phyloP scores from a whole-genome alignment of 768 basidiomycete species.

The Tricholoma sp. region DNA sequence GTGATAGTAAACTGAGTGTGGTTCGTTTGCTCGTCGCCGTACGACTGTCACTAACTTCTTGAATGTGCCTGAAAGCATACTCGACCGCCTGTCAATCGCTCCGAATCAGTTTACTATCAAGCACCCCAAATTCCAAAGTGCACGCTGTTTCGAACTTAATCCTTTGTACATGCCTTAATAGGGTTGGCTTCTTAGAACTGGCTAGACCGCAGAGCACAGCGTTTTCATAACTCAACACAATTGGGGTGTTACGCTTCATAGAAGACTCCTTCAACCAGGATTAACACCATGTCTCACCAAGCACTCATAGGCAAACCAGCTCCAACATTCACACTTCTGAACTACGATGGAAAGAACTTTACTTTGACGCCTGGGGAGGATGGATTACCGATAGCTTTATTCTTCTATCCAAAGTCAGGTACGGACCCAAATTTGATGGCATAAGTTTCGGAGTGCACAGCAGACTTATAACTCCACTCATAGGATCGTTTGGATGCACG shows the following conservation, averaged over 20 bases:
- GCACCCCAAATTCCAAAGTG: neutral
- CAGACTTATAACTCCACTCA: neutral
- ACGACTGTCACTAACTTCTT: too few species aligned
- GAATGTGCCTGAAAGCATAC: neutral
- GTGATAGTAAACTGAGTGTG: neutral
- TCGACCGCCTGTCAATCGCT: neutral
- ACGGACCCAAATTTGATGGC: conserved; percentile 8
- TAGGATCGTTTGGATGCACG: conserved; percentile 75
- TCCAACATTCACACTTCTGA: conserved; percentile 59
- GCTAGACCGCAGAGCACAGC: neutral
- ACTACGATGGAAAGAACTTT: conserved; percentile 57
- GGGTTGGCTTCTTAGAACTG: neutral
- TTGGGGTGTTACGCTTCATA: neutral
- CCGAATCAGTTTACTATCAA: neutral
- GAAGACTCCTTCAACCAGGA: neutral
- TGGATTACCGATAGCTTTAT: conserved; percentile 60
- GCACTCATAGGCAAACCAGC: conserved; percentile 59
- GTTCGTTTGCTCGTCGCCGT: neutral
- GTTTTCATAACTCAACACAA: neutral
- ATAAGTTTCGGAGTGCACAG: neutral
- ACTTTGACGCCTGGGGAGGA: conserved; percentile 54
- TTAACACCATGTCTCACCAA: conserved; percentile 35
- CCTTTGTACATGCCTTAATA: neutral
- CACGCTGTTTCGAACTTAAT: neutral
- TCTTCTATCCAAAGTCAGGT: conserved; percentile 79